These are phyloP conservation scores for Paecilomyces sp. DNA, from an alignment of 2,329 filamentous ascomycete genomes.

Conservation along the genomic window DNA sequence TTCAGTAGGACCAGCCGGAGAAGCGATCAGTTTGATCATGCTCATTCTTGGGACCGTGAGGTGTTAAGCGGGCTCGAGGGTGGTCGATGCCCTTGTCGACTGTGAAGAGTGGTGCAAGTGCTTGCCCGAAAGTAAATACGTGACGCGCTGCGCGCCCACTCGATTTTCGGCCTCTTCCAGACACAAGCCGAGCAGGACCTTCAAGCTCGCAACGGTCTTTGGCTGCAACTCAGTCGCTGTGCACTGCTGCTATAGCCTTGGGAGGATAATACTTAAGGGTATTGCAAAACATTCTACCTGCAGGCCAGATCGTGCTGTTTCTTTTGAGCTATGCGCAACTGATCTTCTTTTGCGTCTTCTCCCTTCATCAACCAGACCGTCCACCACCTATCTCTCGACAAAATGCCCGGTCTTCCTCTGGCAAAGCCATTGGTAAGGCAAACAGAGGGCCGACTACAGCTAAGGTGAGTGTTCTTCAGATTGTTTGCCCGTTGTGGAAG, in stretches of 20 bases:
- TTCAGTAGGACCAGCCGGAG: neutral
- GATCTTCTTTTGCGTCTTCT: neutral
- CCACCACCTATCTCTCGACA: neutral
- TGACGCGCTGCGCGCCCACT: conserved; percentile 7
- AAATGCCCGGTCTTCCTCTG: conserved; percentile 28
- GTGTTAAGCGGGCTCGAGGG: neutral
- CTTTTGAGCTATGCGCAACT: neutral
- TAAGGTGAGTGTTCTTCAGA: conserved; percentile 26
- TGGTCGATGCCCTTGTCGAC: neutral
- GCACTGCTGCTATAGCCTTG: neutral
- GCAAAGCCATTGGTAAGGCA: conserved; percentile 28
- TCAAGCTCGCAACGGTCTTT: neutral
- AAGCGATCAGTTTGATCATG: conserved; percentile 1
- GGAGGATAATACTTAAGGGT: neutral
- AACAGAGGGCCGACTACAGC: conserved; percentile 33
- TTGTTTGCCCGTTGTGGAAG: neutral
- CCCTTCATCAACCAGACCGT: neutral
- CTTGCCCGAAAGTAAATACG: conserved; percentile 5
- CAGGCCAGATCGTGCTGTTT: neutral
- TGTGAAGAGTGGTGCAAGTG: neutral
- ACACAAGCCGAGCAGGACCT: neutral
- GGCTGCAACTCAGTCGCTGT: neutral
- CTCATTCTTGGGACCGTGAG: conserved; percentile 1
- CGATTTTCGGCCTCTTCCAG: conserved; percentile 4
- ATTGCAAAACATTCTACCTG: neutral